A percentile compares a stretch with the other conserved stretches of the same genome.
Conservation (phyloP, 129 eudicot species). For the Ambrosia trifida region DNA sequence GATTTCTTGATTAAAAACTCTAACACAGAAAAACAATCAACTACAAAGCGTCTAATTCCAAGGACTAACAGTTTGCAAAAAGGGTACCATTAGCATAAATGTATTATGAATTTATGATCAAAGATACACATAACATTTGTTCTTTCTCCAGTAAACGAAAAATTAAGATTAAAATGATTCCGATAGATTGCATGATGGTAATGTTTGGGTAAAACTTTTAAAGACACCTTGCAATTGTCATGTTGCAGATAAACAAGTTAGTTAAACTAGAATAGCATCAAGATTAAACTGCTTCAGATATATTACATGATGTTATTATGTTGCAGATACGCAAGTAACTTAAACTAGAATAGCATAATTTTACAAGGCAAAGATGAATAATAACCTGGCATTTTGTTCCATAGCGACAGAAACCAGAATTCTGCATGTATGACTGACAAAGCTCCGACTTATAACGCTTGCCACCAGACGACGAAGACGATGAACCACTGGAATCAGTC, state of each 20-base stretch:
- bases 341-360: conserved; percentile 15
- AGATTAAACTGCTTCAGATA: too few relatives aligned
- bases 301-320: too few relatives aligned
- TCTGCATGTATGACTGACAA: conserved; percentile 36
- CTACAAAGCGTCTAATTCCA: not conserved
- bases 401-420: conserved; percentile 33
- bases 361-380: conserved; percentile 16
- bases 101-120: not conserved
- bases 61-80: conserved; percentile 6
- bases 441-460: conserved; percentile 34
- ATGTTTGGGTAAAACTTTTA: not conserved
- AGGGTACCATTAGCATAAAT: conserved; percentile 8
- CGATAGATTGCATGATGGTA: not conserved
- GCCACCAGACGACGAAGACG: conserved; percentile 35
- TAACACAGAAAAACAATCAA: not conserved
- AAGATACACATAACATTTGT: not conserved
- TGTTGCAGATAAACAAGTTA: conserved; percentile 14
- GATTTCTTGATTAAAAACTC: too few relatives aligned
- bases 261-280: conserved; percentile 15
- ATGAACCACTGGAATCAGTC: conserved; percentile 35
- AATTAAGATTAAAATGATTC: conserved; percentile 3
- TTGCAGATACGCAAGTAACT: not conserved
- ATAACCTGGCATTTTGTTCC: conserved; percentile 42
- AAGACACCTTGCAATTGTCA: conserved; percentile 22
- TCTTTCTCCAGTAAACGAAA: conserved; percentile 14